Conservation (phyloP, 2,329 filamentous ascomycete genomes). For the Fusarium setosum region DNA sequence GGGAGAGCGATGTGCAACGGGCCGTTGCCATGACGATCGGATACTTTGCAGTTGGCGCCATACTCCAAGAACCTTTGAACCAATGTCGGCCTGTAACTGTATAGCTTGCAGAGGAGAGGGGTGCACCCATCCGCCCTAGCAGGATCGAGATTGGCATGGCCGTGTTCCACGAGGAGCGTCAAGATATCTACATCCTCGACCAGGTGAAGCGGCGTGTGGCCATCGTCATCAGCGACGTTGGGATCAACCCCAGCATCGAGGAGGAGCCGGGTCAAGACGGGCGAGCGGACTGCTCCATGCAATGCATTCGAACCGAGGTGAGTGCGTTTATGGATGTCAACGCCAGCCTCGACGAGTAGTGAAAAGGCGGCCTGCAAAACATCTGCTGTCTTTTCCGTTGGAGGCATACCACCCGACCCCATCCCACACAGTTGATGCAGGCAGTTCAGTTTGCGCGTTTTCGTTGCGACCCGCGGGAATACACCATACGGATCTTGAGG, state of each 20-base stretch:
- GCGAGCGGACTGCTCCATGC: constrained; percentile 15
- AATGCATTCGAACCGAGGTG: constrained; percentile 20
- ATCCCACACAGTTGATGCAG: constrained; percentile 14
- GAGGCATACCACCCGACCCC: too few relatives aligned
- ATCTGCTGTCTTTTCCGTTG: neutral
- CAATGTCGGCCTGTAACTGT: neutral
- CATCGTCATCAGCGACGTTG: constrained; percentile 14
- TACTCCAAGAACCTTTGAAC: constrained; percentile 34
- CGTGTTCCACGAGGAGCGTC: constrained; percentile 38
- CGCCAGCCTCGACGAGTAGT: constrained; percentile 35
- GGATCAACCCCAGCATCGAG: constrained; percentile 39
- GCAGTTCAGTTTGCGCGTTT: constrained; percentile 20
- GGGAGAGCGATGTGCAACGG: constrained; percentile 25
- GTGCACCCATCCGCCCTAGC: constrained; percentile 21
- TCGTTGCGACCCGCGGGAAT: too few relatives aligned
- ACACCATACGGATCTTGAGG: too few relatives aligned
- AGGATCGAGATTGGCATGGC: constrained; percentile 39
- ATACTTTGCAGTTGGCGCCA: constrained; percentile 24
- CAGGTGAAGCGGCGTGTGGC: constrained; percentile 31
- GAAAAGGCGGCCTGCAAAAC: constrained; percentile 14
- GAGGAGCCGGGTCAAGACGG: constrained; percentile 26
- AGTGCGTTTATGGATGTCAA: constrained; percentile 28
- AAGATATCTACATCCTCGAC: constrained; percentile 6
- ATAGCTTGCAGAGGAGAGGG: constrained; percentile 30
- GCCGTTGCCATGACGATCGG: constrained; percentile 30